Evolutionary conservation across 2,329 filamentous ascomycete species (phyloP).

Genomic region (Trichothecium roseum): DNA sequence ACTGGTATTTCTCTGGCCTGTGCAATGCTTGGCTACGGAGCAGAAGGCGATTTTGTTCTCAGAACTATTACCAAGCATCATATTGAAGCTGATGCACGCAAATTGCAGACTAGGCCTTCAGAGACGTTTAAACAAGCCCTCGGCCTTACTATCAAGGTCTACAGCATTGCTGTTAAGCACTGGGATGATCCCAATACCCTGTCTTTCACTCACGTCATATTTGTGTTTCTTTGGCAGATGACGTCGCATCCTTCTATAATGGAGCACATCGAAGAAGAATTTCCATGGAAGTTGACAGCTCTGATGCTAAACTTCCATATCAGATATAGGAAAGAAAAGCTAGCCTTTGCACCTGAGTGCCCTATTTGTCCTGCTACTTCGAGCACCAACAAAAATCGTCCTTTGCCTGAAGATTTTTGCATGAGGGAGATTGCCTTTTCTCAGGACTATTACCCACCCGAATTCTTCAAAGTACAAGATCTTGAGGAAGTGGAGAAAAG

Average conservation of each 20-base stretch:
- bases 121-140: conserved; percentile 25
- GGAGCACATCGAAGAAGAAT: not conserved
- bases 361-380: not conserved
- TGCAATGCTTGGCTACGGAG: conserved; percentile 21
- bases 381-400: not conserved
- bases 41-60: conserved; percentile 35
- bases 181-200: conserved; percentile 48
- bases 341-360: too few species aligned
- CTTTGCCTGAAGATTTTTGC: not conserved
- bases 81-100: conserved; percentile 11
- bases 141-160: conserved; percentile 30
- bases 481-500: not conserved
- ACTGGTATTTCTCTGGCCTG: conserved; percentile 20
- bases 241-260: conserved; percentile 24
- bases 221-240: conserved; percentile 47
- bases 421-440: not conserved
- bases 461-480: not conserved
- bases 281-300: not conserved
- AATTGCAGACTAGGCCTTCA: conserved; percentile 11
- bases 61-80: conserved; percentile 21
- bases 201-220: conserved; percentile 50
- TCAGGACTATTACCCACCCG: not conserved
- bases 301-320: not conserved
- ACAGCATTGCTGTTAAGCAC: conserved; percentile 36
- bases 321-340: not conserved